Evolutionary conservation across 768 basidiomycete genomes (phyloP), one percentile per base, ranked within the genome.

Genomic region (Asterophora parasitica): DNA sequence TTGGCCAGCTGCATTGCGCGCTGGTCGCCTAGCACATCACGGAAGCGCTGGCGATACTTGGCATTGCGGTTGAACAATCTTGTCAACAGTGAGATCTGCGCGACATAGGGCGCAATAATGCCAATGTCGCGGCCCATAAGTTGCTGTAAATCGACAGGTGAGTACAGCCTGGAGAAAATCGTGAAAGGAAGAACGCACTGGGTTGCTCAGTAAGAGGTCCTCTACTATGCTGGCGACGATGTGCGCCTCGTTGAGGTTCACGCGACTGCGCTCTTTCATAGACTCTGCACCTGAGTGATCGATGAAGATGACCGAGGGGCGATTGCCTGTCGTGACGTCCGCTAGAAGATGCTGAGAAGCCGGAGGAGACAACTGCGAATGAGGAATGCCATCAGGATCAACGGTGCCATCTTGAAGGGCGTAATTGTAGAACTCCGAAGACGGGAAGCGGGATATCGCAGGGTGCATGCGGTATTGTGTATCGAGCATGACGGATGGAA

Each of bases 391-490:
- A 26, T 49, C 52, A 4, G 55, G 61, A 51, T 83, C 80, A 17
- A 85, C 76, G 1, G 89, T 92, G 12, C 92, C 92, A 61, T 95
- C 86, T 34, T 71, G 73, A 38, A 96, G 61, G 1, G 75, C 71
- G 20, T 72, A 70, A 35, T 81, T 70, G 69, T 97, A 97, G 63
- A 96, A 96, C 50, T 91, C 85, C 20, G 71, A 62, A 31, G 87
- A 83, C 8, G 94, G 92, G 70, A 97, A 97, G 16, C 74, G 74
- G 1, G 93, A 90, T 56, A 97, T 92, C 31, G 73, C 72, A 10
- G 93, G 94, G 58, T 94, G 92, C 93, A 97, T 97, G 30, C 93
- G 83, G 58, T 96, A 97, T 66, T 97, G 93, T n/a, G 81, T 77
- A 60, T 95, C 86, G 48, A 97, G 79, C 86, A 94, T 93, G 52